Base-by-base conservation (phyloP, 345 rosid genomes). In the Acer saccharum region DNA sequence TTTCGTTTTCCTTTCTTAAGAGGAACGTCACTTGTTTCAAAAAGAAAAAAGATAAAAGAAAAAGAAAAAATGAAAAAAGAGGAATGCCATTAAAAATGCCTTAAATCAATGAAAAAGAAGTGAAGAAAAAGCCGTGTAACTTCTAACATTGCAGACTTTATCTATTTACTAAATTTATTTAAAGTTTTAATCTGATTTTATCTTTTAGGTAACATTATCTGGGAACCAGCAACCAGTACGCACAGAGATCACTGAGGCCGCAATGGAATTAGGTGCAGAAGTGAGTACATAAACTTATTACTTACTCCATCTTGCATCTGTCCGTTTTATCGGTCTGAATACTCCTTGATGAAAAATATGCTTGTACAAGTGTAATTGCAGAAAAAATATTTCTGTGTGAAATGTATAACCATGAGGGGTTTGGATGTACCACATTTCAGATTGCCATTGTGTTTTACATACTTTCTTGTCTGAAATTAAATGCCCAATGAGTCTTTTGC, bases 151-250 rank as follows among this genome's bases (percentile, higher is more conserved):
- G 57, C 44, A 14, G 46, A 63, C 57, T 7, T 46, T 9, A 54
- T 77, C 69, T 64, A 17, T 79, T 6, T n/a, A 71, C 27, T 63
- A 54, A 32, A 18, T 48, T 52, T 73, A 10, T 8, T 11, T 0
- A 32, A 61, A 69, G n/a, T 67, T 76, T 65, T 72, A 32, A 48
- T 66, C n/a, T 52, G 44, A 60, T 67, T 18, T 69, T 69, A 3
- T 43, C 74, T 73, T 69, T 44, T 69, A 95, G 96, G 99, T 91
- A 65, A 93, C 97, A 43, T 80, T 95, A 68, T 85, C 98, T 61
- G 97, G 97, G 70, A 93, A 95, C 80, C 99, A 93, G 83, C 98
- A 90, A 82, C 98, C 97, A 18, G 75, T 92, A 55, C 97, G 98
- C 52, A 91, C 92, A 57, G 98, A 95, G 87, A 93, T 95, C 69